These are phyloP conservation scores for Clarireedia hainanense DNA, from an alignment of 2,329 filamentous ascomycete genomes.

Conservation along the genomic window DNA sequence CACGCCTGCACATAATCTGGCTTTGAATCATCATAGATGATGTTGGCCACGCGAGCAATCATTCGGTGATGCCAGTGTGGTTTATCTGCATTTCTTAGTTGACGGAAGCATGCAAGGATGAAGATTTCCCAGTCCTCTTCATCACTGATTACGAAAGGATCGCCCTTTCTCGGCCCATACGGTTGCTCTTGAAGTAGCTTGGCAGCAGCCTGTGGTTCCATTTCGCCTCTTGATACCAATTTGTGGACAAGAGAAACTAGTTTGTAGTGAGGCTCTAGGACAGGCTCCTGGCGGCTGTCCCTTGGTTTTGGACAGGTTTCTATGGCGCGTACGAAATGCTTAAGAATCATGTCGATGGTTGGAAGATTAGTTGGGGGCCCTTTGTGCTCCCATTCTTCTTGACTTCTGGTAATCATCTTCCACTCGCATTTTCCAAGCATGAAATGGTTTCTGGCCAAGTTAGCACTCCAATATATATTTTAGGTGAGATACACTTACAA, in stretches of 20 bases:
- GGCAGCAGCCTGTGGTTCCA: conserved; percentile 25
- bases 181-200: conserved; percentile 30
- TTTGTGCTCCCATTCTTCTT: conserved; percentile 32
- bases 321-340: conserved; percentile 51
- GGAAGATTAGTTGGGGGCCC: conserved; percentile 26
- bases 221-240: conserved; percentile 38
- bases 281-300: conserved; percentile 53
- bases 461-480: conserved; percentile 14
- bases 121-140: conserved; percentile 51
- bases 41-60: conserved; percentile 52
- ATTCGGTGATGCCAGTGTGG: conserved; percentile 71
- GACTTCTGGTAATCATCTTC: conserved; percentile 55
- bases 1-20: conserved; percentile 39
- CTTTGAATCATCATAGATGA: conserved; percentile 48
- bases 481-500: conserved; percentile 36
- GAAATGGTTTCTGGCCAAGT: conserved; percentile 48
- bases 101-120: conserved; percentile 38
- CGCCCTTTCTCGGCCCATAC: conserved; percentile 24
- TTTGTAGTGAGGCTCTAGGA: conserved; percentile 68
- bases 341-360: conserved; percentile 41
- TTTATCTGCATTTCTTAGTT: conserved; percentile 47
- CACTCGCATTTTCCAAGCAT: conserved; percentile 65
- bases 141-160: conserved; percentile 22
- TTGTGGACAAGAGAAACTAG: conserved; percentile 61
- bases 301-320: conserved; percentile 51